Base-by-base conservation (phyloP, 2,329 filamentous ascomycete genomes). In the Samsoniella hepiali region DNA sequence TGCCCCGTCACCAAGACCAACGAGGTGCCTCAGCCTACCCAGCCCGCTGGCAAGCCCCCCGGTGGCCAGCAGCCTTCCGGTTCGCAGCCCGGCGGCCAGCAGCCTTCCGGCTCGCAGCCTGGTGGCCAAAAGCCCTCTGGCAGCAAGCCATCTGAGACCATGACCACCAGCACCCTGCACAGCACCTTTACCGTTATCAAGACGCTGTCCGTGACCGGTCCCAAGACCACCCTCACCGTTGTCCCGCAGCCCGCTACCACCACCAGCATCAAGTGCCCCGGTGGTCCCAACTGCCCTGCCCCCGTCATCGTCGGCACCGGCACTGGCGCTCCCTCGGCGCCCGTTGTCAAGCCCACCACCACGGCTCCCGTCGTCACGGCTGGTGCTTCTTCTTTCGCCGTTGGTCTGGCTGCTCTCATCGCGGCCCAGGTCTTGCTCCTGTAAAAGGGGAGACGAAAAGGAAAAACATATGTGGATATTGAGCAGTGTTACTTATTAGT, bases 1-100 rank as follows among this genome's bases (percentile, higher is more conserved):
- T 63, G 61, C 54, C 61, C 61, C 17, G 61, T 63, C 27, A 58
- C 61, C 54, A 49, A 57, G 45, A 58, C 61, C 36, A 44, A 44
- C 45, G 31, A 44, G 17, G 27, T 44, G 32, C 40, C 50, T 32
- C 38, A 62, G 49, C 58, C 58, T 42, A 47, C 49, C 58, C 56
- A 58, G n/a, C 40, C 40, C 40, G 22, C 44, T 22, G n/a, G 44
- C 31, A 45, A 58, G 56, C 56, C 53, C 9, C 8, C 51, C 8
- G 51, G 49, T 29, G 22, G 47, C 15, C 47, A 50, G 47, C 27
- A 51, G 40, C 40, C 55, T 11, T 32, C 55, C 15, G 53, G 34
- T n/a, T 7, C 38, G n/a, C 36, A 55, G 53, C 36, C 53, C 22
- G 3, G 15, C 3, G 38, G 38, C 34, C 4, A 58, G 15, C 40